Conservation (phyloP, 257 asterid species). For the Jacaranda copaia region DNA sequence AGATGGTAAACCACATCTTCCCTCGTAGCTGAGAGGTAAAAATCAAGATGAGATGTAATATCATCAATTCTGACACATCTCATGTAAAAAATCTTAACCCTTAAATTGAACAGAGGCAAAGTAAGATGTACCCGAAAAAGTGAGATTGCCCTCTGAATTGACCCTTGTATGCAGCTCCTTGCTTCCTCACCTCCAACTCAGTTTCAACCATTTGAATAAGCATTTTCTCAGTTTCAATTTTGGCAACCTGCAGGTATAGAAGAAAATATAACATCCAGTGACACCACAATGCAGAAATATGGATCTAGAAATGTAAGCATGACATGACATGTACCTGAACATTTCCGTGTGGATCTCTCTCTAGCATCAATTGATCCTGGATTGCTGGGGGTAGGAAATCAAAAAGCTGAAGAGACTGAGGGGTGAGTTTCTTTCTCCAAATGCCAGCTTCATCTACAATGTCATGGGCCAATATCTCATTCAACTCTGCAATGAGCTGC, state of each 20-base stretch:
- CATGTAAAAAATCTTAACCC: neutral
- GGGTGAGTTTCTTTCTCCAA: conserved; percentile 85
- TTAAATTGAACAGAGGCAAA: conserved; percentile 8
- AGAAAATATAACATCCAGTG: neutral
- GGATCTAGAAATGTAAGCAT: conserved; percentile 1
- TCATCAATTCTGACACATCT: conserved; percentile 24
- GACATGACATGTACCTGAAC: conserved; percentile 68
- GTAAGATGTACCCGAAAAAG: conserved; percentile 79
- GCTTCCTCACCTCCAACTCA: conserved; percentile 80
- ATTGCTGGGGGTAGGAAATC: conserved; percentile 86
- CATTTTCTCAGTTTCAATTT: conserved; percentile 93
- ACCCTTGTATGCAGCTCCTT: conserved; percentile 63
- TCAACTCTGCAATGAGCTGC: conserved; percentile 88
- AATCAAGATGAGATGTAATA: conserved; percentile 21
- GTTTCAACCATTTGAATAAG: conserved; percentile 98
- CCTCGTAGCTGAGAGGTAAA: conserved; percentile 72
- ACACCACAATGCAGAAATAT: conserved; percentile 25
- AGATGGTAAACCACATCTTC: conserved; percentile 97
- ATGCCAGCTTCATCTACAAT: conserved; percentile 90
- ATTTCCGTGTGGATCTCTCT: conserved; percentile 99
- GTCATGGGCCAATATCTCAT: conserved; percentile 96
- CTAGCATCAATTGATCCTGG: conserved; percentile 95
- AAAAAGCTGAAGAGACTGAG: conserved; percentile 78
- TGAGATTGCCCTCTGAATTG: conserved; percentile 95
- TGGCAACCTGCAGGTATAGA: conserved; percentile 71